Percentiles rank a stretch among this genome's conserved stretches.
Evolutionary conservation across 148 eudicot species (phyloP).

Genomic region (Drosera capensis): DNA sequence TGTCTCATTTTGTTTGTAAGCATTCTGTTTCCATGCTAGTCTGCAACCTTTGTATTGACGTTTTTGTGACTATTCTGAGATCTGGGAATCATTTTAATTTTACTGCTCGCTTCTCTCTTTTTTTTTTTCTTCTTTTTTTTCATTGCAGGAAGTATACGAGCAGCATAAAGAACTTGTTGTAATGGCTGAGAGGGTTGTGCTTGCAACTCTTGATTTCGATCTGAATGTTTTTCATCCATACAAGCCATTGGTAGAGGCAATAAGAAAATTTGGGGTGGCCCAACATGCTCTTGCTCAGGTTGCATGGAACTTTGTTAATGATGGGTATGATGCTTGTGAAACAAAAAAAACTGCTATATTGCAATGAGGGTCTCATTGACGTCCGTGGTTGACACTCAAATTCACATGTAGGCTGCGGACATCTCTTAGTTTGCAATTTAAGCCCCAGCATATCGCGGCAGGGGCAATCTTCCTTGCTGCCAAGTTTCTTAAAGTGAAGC

Average conservation of each 20-base stretch:
- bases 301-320: conserved; percentile 78
- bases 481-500: conserved; percentile 97
- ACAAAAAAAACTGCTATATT: neutral
- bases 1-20: neutral
- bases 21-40: neutral
- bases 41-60: neutral
- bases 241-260: conserved; percentile 56
- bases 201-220: conserved; percentile 54
- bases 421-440: conserved; percentile 95
- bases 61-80: conserved; percentile 1
- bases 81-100: neutral
- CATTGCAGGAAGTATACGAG: conserved; percentile 40
- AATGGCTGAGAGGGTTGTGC: conserved; percentile 41
- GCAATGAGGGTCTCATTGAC: conserved; percentile 13
- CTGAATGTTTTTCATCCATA: conserved; percentile 55
- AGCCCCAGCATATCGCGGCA: conserved; percentile 96
- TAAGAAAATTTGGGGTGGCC: conserved; percentile 42
- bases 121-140: neutral
- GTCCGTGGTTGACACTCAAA: conserved; percentile 10
- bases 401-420: conserved; percentile 99
- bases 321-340: conserved; percentile 24
- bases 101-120: neutral
- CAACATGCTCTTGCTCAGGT: conserved; percentile 45
- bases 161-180: conserved; percentile 47
- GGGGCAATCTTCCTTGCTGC: conserved; percentile 99